Conservation (phyloP, 164 flowering plant genomes). For the Houttuynia cordata region DNA sequence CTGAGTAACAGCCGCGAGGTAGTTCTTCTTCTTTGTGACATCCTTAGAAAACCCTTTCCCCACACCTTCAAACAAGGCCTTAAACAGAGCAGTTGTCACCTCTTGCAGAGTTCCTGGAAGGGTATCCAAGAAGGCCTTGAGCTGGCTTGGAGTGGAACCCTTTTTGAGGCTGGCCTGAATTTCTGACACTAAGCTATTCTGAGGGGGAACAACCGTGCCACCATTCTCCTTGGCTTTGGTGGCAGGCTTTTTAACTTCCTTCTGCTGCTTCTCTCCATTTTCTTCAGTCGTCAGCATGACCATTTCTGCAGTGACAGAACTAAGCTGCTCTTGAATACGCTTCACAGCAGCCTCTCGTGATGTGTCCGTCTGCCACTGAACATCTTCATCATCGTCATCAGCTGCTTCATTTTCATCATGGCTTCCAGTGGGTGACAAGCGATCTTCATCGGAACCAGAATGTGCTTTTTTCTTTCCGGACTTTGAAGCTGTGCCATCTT, state of each 20-base stretch:
- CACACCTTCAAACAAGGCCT: conserved; percentile 43
- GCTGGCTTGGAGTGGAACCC: conserved; percentile 27
- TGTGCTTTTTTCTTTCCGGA: conserved; percentile 33
- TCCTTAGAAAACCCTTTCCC: conserved; percentile 57
- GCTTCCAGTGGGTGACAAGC: conserved; percentile 36
- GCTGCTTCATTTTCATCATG: conserved; percentile 41
- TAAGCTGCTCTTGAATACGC: conserved; percentile 66
- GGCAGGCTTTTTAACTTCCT: conserved; percentile 16
- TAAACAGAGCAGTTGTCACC: conserved; percentile 29
- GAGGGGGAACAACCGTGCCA: not conserved
- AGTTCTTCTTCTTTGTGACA: conserved; percentile 32
- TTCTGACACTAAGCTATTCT: conserved; percentile 22
- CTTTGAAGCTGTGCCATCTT: conserved; percentile 19
- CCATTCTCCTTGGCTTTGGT: conserved; percentile 2
- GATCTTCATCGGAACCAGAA: conserved; percentile 52
- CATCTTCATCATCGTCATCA: conserved; percentile 26
- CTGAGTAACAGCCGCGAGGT: conserved; percentile 30
- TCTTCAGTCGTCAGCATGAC: conserved; percentile 52
- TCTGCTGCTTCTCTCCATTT: conserved; percentile 18
- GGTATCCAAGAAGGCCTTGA: conserved; percentile 24
- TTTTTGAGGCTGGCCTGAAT: conserved; percentile 30
- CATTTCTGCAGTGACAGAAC: conserved; percentile 66
- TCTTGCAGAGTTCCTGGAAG: conserved; percentile 33
- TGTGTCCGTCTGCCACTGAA: conserved; percentile 78
- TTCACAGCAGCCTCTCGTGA: conserved; percentile 55